Evolutionary conservation across 2,329 filamentous ascomycete genomes (phyloP).

Genomic region (Alternaria triticina): DNA sequence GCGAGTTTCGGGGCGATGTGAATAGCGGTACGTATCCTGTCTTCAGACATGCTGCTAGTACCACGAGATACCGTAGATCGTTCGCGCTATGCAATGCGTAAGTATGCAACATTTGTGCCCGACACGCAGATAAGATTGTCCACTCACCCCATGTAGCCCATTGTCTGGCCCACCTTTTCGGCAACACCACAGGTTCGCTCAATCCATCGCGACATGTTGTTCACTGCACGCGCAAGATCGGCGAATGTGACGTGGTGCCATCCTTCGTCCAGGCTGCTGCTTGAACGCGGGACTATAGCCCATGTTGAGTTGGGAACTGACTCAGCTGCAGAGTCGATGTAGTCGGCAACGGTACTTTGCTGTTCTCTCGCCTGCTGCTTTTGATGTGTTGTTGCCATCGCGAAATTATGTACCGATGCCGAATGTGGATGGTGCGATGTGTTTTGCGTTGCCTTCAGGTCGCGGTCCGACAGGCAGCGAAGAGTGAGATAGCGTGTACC

Average conservation of each 20-base stretch:
- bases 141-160: conserved; percentile 5
- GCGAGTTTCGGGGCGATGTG: neutral
- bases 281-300: conserved; percentile 3
- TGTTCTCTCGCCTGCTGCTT: neutral
- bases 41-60: conserved; percentile 1
- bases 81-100: neutral
- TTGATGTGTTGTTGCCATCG: neutral
- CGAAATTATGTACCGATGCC: neutral
- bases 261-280: neutral
- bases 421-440: neutral
- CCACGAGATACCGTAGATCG: conserved; percentile 1
- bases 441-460: neutral
- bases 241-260: neutral
- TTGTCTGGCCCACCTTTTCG: neutral
- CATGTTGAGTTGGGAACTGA: neutral
- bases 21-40: conserved; percentile 4
- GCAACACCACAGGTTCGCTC: neutral
- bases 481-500: too few relatives aligned
- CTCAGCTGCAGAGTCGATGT: neutral
- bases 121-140: neutral
- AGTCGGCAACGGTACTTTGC: neutral
- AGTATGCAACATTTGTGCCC: neutral
- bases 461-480: neutral
- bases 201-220: conserved; percentile 3
- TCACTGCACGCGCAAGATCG: neutral